phyloP scores from a whole-genome alignment of 371 early-diverging fungal species.

The Vittaforma corneae region DNA sequence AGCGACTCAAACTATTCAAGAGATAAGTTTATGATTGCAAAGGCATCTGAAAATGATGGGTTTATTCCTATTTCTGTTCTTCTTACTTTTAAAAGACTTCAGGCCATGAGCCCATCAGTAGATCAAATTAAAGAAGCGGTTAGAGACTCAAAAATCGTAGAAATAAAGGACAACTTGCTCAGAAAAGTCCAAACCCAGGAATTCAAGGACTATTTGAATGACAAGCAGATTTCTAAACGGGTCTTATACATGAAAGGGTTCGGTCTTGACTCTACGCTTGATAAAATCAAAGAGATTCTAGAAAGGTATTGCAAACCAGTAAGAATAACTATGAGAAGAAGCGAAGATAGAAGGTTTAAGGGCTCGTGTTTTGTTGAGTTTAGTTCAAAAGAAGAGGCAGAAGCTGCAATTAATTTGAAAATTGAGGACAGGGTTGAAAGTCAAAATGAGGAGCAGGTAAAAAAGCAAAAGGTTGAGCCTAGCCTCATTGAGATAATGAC shows the following conservation, averaged over 20 bases:
- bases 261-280: slow-evolving; percentile 35
- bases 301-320: slow-evolving; percentile 16
- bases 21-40: slow-evolving; percentile 53
- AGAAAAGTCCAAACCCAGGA: slow-evolving; percentile 49
- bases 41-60: slow-evolving; percentile 41
- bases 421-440: slow-evolving; percentile 14
- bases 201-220: slow-evolving; percentile 39
- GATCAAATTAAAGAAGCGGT: slow-evolving; percentile 44
- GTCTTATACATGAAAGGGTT: slow-evolving; percentile 43
- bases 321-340: slow-evolving; percentile 47
- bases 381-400: slow-evolving; percentile 39
- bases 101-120: slow-evolving; percentile 26
- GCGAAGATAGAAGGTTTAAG: slow-evolving; percentile 47
- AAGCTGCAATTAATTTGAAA: slow-evolving; percentile 21
- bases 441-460: slow-evolving; percentile 10
- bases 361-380: slow-evolving; percentile 55
- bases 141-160: slow-evolving; percentile 37
- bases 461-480: slow-evolving; percentile 6
- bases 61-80: slow-evolving; percentile 41
- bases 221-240: slow-evolving; percentile 19
- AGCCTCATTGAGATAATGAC: slow-evolving; percentile 7
- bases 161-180: slow-evolving; percentile 35
- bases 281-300: slow-evolving; percentile 48
- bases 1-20: slow-evolving; percentile 56
- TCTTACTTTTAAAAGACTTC: slow-evolving; percentile 51